These are phyloP conservation scores for Tetrahymena malaccensis DNA, from an alignment of 73 alveolate genomes.

Conservation along the genomic window DNA sequence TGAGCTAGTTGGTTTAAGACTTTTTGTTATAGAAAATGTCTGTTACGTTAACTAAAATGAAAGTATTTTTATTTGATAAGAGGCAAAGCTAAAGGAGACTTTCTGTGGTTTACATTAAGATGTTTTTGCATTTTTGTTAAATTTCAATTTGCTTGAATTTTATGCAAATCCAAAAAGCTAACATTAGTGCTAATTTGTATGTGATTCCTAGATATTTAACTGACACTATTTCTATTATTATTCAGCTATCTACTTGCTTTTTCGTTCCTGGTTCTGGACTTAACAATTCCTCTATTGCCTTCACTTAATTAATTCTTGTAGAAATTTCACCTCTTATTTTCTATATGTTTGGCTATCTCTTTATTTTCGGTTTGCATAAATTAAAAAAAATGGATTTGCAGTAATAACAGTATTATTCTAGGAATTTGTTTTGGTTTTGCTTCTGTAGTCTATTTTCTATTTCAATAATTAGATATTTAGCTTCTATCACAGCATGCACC, in stretches of 20 bases:
- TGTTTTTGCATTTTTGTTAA: background rate
- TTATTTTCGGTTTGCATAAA: background rate
- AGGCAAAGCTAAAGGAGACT: background rate
- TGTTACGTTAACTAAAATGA: background rate
- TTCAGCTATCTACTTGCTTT: background rate
- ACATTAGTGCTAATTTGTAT: background rate
- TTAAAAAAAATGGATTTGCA: background rate
- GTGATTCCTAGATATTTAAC: background rate
- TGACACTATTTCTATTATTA: background rate
- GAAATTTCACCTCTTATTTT: background rate
- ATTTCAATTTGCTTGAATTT: background rate
- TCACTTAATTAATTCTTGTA: background rate
- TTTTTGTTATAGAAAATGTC: background rate
- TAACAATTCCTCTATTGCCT: background rate
- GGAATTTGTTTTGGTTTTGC: background rate
- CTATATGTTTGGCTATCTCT: background rate
- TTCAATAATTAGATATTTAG: background rate
- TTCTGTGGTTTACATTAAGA: background rate
- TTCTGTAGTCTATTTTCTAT: background rate
- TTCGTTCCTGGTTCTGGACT: background rate
- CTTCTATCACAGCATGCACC: background rate
- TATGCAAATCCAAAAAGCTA: background rate
- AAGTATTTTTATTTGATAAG: background rate
- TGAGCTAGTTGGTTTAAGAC: background rate
- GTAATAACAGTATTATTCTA: background rate